Evolutionary conservation across 2,329 filamentous ascomycete genomes (phyloP).

Genomic region (Colletotrichum zoysiae): DNA sequence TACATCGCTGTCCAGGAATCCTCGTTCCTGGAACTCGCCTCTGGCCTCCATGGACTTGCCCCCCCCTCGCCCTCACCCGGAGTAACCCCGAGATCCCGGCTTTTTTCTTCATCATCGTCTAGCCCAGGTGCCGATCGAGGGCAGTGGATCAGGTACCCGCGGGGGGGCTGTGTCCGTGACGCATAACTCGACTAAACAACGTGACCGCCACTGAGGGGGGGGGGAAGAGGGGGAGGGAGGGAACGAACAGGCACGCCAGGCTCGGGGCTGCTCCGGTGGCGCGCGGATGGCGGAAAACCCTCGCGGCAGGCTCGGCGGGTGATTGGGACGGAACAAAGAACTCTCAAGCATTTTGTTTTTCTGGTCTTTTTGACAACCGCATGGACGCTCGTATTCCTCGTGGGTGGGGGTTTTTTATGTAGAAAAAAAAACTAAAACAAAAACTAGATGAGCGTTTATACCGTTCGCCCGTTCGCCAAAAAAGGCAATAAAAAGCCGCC

Average conservation of each 20-base stretch:
- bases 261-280: background rate
- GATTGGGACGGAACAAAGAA: constrained; percentile 22
- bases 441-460: background rate
- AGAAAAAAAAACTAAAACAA: too few relatives aligned
- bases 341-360: constrained; percentile 3
- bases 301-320: background rate
- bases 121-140: background rate
- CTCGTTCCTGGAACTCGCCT: background rate
- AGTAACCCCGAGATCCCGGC: background rate
- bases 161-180: background rate
- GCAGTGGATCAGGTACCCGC: background rate
- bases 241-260: background rate
- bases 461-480: background rate
- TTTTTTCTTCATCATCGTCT: background rate
- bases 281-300: background rate
- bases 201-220: background rate
- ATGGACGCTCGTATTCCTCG: background rate
- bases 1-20: background rate
- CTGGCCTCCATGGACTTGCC: background rate
- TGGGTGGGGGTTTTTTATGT: background rate
- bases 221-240: background rate
- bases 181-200: background rate
- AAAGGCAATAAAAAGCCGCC: background rate
- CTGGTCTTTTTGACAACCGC: too few relatives aligned
- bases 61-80: too few relatives aligned